Evolutionary conservation across 345 rosid species (phyloP).

Genomic region (Passiflora organensis): DNA sequence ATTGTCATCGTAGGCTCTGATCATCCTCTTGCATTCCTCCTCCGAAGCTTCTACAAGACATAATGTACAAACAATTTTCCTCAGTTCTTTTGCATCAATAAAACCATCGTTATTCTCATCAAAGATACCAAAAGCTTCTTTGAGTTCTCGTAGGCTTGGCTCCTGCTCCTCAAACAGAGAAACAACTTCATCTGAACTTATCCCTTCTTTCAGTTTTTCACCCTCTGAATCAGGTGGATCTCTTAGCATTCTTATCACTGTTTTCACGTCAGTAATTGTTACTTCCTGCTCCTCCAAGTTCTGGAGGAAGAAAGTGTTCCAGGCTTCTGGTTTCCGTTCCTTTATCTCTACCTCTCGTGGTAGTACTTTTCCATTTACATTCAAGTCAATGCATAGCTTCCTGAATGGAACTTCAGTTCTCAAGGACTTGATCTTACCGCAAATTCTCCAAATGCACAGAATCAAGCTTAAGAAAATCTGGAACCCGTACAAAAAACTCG

Average conservation of each 20-base stretch:
- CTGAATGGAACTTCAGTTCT: background rate
- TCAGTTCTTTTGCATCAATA: slow-evolving; percentile 53
- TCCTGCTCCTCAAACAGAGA: slow-evolving; percentile 31
- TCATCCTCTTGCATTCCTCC: slow-evolving; percentile 54
- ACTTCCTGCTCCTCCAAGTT: background rate
- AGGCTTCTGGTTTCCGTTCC: background rate
- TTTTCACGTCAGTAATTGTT: background rate
- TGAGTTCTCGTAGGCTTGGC: slow-evolving; percentile 34
- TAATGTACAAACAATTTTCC: slow-evolving; percentile 31
- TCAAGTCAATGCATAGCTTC: background rate
- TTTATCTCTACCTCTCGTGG: slow-evolving; percentile 1
- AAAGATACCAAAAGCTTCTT: slow-evolving; percentile 48
- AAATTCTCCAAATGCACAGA: background rate
- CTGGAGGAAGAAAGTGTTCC: background rate
- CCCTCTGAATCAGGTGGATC: background rate
- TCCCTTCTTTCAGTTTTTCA: background rate
- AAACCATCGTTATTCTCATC: slow-evolving; percentile 63
- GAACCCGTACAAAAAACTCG: background rate
- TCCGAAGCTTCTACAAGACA: slow-evolving; percentile 37
- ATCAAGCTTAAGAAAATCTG: background rate
- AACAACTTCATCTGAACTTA: slow-evolving; percentile 1
- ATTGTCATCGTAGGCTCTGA: slow-evolving; percentile 41
- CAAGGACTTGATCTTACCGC: background rate
- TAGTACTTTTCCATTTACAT: background rate
- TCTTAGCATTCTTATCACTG: slow-evolving; percentile 1